Base-by-base conservation (phyloP, 371 early-diverging fungal species). In the Quaeritorhiza haematococci region DNA sequence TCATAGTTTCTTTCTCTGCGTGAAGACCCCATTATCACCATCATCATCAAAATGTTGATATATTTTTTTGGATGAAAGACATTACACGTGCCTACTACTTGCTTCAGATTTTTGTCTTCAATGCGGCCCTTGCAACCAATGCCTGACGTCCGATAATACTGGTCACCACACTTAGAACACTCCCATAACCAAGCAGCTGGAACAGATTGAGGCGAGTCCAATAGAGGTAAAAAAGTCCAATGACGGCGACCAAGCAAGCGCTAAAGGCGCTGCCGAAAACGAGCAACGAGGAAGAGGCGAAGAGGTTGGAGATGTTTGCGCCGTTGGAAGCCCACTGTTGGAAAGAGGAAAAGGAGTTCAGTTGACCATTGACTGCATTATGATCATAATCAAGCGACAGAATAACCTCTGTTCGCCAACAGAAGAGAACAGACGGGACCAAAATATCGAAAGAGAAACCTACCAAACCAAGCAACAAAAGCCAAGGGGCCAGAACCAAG, bases 141-240 rank as follows among this genome's bases (percentile, higher is more conserved):
- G 72, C 70, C 29, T 63, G 63, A 19, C 70, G 33, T 1, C 90
- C 90, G 8, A 84, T 70, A 24, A 81, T 59, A 41, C 77, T 73
- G 10, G 84, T 77, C 17, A 84, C 58, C n/a, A 75, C 24, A 29
- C 76, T 69, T 10, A 84, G 61, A 3, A 71, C 71, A 42, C 72
- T 66, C 4, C 86, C 73, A 62, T 83, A 86, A 17, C 76, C 76
- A 17, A 89, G 74, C 23, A 84, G 79, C 64, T 88, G 81, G 67
- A 87, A 84, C 42, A 89, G 61, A 63, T 84, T 87, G 50, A 85
- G 71, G 38, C 74, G 62, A 15, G 80, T 75, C 87, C 87, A 89
- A 71, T 86, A 89, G 38, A 76, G 67, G 69, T 79, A 83, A 54
- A 84, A 83, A 23, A 87, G 71, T 27, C 68, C 74, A 59, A 84